These are phyloP conservation scores for Aspergillus mulundensis DNA, from an alignment of 495 filamentous ascomycete genomes.

Conservation along the genomic window DNA sequence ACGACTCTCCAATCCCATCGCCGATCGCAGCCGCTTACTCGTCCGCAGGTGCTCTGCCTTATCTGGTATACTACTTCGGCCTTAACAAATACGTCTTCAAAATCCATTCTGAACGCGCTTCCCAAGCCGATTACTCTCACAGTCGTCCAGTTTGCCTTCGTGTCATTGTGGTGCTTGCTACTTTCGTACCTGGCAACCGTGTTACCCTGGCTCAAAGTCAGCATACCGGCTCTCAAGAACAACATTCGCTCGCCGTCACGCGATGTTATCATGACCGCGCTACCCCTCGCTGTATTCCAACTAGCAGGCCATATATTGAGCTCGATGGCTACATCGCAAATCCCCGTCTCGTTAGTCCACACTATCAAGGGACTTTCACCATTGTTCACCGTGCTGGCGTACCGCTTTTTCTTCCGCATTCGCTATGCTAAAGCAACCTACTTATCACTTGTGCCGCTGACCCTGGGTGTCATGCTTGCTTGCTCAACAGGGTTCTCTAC, in stretches of 20 bases:
- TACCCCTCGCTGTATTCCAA: constrained; percentile 89
- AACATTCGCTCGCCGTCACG: constrained; percentile 76
- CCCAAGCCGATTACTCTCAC: constrained; percentile 91
- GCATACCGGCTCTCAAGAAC: constrained; percentile 73
- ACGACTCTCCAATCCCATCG: constrained; percentile 35
- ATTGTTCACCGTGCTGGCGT: constrained; percentile 91
- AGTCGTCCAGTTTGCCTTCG: constrained; percentile 90
- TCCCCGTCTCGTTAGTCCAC: constrained; percentile 94
- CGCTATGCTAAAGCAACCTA: constrained; percentile 87
- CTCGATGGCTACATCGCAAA: constrained; percentile 88
- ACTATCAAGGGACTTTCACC: constrained; percentile 99
- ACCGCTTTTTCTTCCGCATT: constrained; percentile 82
- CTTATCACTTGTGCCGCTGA: constrained; percentile 86
- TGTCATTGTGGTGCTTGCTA: constrained; percentile 80
- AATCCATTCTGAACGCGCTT: constrained; percentile 92
- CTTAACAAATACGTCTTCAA: constrained; percentile 94
- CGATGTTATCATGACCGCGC: constrained; percentile 79
- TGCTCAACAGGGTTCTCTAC: constrained; percentile 86
- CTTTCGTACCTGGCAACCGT: constrained; percentile 66
- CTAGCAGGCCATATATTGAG: constrained; percentile 89
- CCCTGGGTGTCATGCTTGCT: constrained; percentile 87
- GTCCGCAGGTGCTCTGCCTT: constrained; percentile 65
- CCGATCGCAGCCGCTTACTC: constrained; percentile 14
- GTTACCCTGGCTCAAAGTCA: constrained; percentile 61
- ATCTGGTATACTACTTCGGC: constrained; percentile 94